Percentiles rank a stretch among this genome's conserved stretches.
Conservation (phyloP, 208 protist species). For the Zelonia costaricensis region DNA sequence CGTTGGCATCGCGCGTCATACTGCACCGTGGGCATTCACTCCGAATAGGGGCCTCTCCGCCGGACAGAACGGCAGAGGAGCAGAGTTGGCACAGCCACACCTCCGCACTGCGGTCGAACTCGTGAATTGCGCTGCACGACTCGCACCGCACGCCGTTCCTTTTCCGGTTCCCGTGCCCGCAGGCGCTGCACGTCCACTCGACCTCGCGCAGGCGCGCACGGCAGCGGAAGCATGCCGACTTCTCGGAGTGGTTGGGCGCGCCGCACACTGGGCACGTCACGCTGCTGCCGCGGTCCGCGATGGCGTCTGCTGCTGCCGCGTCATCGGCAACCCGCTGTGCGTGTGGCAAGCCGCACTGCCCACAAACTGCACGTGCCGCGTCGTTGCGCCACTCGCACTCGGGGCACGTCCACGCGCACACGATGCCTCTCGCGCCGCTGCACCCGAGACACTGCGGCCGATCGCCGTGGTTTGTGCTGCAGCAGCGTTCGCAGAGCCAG, state of each 20-base stretch:
- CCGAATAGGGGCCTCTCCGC: constrained; percentile 50
- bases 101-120: constrained; percentile 49
- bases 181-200: constrained; percentile 55
- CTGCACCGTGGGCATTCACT: constrained; percentile 61
- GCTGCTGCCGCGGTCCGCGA: constrained; percentile 1
- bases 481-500: constrained; percentile 74
- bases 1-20: constrained; percentile 21
- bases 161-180: constrained; percentile 30
- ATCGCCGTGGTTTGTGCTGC: constrained; percentile 65
- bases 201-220: constrained; percentile 44
- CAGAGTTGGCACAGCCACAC: constrained; percentile 87
- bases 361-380: constrained; percentile 33
- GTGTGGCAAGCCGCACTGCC: constrained; percentile 42
- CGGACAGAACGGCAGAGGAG: constrained; percentile 54
- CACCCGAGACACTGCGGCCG: constrained; percentile 71
- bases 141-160: constrained; percentile 39
- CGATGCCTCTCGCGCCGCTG: constrained; percentile 23
- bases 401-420: constrained; percentile 51
- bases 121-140: constrained; percentile 36
- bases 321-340: constrained; percentile 27
- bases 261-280: constrained; percentile 52
- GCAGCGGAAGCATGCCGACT: constrained; percentile 72
- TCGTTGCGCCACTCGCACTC: constrained; percentile 47
- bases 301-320: constrained; percentile 2
- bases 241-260: constrained; percentile 45